A percentile compares a stretch with the other conserved stretches of the same genome.
Conservation (phyloP, 1,139 yeast genomes). For the Pneumocystis sp. region DNA sequence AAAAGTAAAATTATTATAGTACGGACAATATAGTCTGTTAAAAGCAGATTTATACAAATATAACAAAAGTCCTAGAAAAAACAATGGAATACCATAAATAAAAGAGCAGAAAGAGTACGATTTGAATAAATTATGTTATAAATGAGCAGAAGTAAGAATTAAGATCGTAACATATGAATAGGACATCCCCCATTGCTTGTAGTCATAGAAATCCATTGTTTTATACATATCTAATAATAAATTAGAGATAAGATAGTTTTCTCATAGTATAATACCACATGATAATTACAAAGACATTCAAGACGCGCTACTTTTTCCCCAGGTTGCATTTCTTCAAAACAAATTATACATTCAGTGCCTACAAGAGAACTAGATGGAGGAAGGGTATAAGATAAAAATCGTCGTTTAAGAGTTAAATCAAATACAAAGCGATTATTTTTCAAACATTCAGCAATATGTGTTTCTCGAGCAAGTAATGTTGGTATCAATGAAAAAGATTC, state of each 20-base stretch:
- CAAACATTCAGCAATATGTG: conserved; percentile 59
- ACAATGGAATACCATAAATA: neutral
- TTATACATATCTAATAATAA: neutral
- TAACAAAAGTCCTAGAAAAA: neutral
- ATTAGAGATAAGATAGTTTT: neutral
- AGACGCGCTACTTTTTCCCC: conserved; percentile 84
- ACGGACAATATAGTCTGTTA: neutral
- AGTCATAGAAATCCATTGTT: conserved; percentile 3
- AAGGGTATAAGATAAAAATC: conserved; percentile 4
- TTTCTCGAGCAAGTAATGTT: conserved; percentile 39
- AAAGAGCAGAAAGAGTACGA: neutral
- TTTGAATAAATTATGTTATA: neutral
- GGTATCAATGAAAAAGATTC: conserved; percentile 20
- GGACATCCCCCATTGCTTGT: conserved; percentile 6
- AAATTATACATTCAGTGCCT: conserved; percentile 74
- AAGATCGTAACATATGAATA: conserved; percentile 3
- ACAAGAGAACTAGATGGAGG: conserved; percentile 15
- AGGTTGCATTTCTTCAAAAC: conserved; percentile 72
- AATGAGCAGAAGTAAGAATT: neutral
- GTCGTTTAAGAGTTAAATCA: neutral
- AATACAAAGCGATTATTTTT: conserved; percentile 20
- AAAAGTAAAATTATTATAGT: neutral
- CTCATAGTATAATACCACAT: conserved; percentile 26
- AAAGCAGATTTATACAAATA: neutral
- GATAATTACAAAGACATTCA: conserved; percentile 90